These are phyloP conservation scores for Colletotrichum godetiae DNA, from an alignment of 2,329 filamentous ascomycete genomes.

Conservation along the genomic window DNA sequence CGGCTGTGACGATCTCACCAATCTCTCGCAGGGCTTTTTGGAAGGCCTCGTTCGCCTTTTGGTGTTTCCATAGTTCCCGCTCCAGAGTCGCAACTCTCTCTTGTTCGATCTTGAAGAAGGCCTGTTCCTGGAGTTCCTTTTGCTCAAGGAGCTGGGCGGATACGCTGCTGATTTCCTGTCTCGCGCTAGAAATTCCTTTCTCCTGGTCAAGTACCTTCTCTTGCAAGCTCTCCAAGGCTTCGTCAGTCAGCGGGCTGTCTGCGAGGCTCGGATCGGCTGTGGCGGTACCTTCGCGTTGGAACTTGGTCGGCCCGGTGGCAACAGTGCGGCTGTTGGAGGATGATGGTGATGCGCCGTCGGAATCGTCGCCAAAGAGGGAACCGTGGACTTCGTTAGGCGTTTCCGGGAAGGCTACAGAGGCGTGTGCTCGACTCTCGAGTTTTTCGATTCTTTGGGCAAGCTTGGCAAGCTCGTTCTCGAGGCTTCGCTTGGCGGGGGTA, in stretches of 20 bases:
- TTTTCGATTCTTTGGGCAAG: conserved; percentile 82
- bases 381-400: conserved; percentile 82
- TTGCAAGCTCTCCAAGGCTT: conserved; percentile 85
- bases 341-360: conserved; percentile 56
- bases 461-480: conserved; percentile 86
- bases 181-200: conserved; percentile 88
- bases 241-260: conserved; percentile 58
- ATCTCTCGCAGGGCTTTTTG: conserved; percentile 97
- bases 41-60: conserved; percentile 98
- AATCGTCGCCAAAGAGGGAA: conserved; percentile 71
- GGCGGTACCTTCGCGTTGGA: conserved; percentile 38
- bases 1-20: conserved; percentile 95
- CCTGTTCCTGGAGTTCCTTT: conserved; percentile 84
- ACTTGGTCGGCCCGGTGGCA: conserved; percentile 20
- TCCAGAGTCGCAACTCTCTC: conserved; percentile 91
- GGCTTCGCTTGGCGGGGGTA: conserved; percentile 77
- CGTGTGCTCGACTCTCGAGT: conserved; percentile 81
- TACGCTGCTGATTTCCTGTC: conserved; percentile 85
- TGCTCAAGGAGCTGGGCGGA: conserved; percentile 88
- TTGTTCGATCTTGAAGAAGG: conserved; percentile 84
- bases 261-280: conserved; percentile 39
- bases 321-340: conserved; percentile 53
- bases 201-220: conserved; percentile 95
- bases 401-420: conserved; percentile 75
- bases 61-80: conserved; percentile 94